These are phyloP conservation scores for Claviceps fusiformis DNA, from an alignment of 2,329 filamentous ascomycete species.

Conservation along the genomic window DNA sequence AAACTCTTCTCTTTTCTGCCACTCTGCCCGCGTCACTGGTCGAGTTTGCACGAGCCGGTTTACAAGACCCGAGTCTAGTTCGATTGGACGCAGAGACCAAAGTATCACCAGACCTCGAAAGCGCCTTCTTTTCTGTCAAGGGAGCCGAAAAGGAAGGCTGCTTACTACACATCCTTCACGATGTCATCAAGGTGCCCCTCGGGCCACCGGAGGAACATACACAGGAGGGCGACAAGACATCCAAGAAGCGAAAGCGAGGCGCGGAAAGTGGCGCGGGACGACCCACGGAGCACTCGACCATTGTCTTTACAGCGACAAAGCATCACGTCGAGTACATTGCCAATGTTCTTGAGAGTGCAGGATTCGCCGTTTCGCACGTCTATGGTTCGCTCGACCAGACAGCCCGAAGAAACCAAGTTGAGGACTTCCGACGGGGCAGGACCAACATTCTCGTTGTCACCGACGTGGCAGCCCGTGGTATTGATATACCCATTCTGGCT, in stretches of 20 bases:
- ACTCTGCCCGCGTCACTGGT: conserved; percentile 89
- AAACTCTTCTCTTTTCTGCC: conserved; percentile 89
- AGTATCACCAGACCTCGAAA: conserved; percentile 89
- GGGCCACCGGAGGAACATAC: conserved; percentile 43
- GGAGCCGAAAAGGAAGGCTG: conserved; percentile 88
- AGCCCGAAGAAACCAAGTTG: conserved; percentile 80
- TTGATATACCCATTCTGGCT: conserved; percentile 89
- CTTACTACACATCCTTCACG: conserved; percentile 73
- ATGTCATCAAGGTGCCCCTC: conserved; percentile 82
- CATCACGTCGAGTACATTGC: conserved; percentile 94
- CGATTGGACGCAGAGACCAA: conserved; percentile 90
- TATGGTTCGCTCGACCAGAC: conserved; percentile 93
- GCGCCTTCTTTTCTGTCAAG: conserved; percentile 88
- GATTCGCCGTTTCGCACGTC: conserved; percentile 83
- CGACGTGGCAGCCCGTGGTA: conserved; percentile 90
- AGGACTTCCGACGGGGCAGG: conserved; percentile 72
- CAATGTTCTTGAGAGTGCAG: conserved; percentile 62
- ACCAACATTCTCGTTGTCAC: conserved; percentile 91
- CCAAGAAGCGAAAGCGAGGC: conserved; percentile 61
- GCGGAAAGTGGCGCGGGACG: conserved; percentile 42
- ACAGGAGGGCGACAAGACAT: conserved; percentile 28
- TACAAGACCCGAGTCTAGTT: conserved; percentile 84
- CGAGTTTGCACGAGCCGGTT: conserved; percentile 84
- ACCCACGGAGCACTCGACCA: conserved; percentile 82
- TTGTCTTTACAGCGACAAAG: conserved; percentile 88